Conservation (phyloP, 768 basidiomycete species). For the Hortiboletus campestris region DNA sequence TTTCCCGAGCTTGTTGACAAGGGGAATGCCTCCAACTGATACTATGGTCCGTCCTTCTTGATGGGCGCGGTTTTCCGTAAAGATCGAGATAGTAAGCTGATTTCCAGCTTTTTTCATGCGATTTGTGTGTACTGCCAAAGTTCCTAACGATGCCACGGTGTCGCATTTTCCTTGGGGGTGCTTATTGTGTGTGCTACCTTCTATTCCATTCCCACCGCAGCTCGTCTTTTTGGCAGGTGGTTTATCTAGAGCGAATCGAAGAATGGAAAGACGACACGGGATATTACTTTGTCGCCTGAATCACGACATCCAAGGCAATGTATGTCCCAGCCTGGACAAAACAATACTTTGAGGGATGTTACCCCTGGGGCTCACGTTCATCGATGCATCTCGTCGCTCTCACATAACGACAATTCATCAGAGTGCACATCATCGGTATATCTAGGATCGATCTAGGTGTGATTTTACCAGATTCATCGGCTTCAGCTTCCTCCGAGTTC, state of each 20-base stretch:
- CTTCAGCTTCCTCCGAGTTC: conserved; percentile 5
- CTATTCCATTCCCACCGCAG: conserved; percentile 7
- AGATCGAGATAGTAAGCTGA: background rate
- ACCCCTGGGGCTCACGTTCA: background rate
- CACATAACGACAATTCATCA: background rate
- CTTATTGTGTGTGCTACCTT: conserved; percentile 3
- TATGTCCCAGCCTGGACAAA: background rate
- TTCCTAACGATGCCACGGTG: background rate
- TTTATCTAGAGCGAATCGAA: conserved; percentile 5
- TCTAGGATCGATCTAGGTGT: conserved; percentile 6
- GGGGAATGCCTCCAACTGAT: background rate
- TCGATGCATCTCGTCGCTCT: background rate
- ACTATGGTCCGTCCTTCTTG: background rate
- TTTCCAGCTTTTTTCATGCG: background rate
- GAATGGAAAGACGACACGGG: background rate
- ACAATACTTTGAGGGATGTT: background rate
- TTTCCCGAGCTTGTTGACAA: conserved; percentile 1
- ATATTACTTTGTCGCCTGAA: background rate
- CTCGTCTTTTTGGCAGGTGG: conserved; percentile 9
- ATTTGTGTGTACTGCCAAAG: background rate
- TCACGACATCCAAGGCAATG: background rate
- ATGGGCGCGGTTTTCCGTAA: background rate
- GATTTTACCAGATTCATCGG: conserved; percentile 10
- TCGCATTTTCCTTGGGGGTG: background rate
- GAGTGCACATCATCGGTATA: background rate